Base-by-base conservation (phyloP, 2,329 filamentous ascomycete genomes). In the Monilinia laxa region DNA sequence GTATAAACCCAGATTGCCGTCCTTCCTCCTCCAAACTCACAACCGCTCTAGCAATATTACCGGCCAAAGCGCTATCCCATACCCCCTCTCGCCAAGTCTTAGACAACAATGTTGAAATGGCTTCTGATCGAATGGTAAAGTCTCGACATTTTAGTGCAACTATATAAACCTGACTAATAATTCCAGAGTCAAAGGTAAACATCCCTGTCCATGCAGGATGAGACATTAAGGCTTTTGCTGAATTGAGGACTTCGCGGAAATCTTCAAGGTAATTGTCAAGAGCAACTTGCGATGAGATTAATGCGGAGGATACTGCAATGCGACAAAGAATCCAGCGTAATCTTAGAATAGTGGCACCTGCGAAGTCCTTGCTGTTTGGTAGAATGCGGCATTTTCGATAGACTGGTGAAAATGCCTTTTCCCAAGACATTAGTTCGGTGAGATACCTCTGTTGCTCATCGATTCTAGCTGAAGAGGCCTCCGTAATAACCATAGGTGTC, bases 11-110 rank as follows among this genome's bases (percentile, higher is more conserved):
- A 58, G 42, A 23, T n/a, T 49, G 42, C 12, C 62, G 18, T 18
- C 42, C 62, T 58, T 64, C 40, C 25, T 64, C 62, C 49, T 64
- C 52, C 42, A 64, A 47, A 9, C 31, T 14, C n/a, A 64, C 52
- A 11, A 64, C 14, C 11, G 40, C 38, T 35, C 18, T 56, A 20
- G 62, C 52, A 7, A 47, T 23, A 55, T 45, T 38, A 18, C 51
- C 51, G 2, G 38, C 38, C 10, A 49, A 25, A 16, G 12, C 3
- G 38, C 40, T 64, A 35, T 64, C 62, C 38, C 52, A 57, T 2
- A 64, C n/a, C 3, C 51, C 38, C 14, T 64, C 52, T 6, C 52
- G 38, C 62, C 62, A 64, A 18, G 51, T 16, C 2, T 18, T 47
- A 20, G 52, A 56, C 28, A 56, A n/a, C 6, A 56, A 12, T 47